Conservation (phyloP, 1,139 yeast genomes). For the Suhomyces bribrorum region DNA sequence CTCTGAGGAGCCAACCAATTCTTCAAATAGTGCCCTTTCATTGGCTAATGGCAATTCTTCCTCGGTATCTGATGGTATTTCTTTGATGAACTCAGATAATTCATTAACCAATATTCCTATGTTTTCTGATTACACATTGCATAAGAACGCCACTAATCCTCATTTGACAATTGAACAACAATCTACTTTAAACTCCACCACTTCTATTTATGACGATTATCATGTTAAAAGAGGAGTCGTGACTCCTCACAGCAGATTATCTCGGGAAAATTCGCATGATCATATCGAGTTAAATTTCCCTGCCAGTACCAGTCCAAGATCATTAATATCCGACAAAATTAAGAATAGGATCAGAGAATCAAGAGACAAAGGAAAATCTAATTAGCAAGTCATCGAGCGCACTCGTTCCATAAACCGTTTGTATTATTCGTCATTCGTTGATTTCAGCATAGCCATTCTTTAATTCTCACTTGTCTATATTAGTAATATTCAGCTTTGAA, state of each 20-base stretch:
- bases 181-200: constrained; percentile 29
- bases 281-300: constrained; percentile 42
- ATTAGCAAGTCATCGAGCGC: too few species aligned
- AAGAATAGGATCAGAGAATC: constrained; percentile 38
- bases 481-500: neutral
- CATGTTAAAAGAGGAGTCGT: constrained; percentile 10
- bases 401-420: too few species aligned
- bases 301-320: constrained; percentile 11
- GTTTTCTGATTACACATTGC: constrained; percentile 50
- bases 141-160: constrained; percentile 34
- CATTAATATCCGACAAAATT: constrained; percentile 36
- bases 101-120: constrained; percentile 58
- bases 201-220: constrained; percentile 36
- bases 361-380: constrained; percentile 21
- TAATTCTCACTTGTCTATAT: neutral
- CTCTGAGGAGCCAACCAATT: constrained; percentile 8
- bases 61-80: constrained; percentile 53
- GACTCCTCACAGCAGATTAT: constrained; percentile 7
- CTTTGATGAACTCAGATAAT: constrained; percentile 53
- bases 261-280: constrained; percentile 20
- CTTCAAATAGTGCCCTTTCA: constrained; percentile 24
- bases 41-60: constrained; percentile 30
- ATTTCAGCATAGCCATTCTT: neutral
- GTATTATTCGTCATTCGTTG: neutral
- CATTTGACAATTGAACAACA: constrained; percentile 27